Percentiles rank a stretch among this genome's conserved stretches.
Evolutionary conservation across 257 asterid species (phyloP).

Genomic region (Fraxinus anomala): DNA sequence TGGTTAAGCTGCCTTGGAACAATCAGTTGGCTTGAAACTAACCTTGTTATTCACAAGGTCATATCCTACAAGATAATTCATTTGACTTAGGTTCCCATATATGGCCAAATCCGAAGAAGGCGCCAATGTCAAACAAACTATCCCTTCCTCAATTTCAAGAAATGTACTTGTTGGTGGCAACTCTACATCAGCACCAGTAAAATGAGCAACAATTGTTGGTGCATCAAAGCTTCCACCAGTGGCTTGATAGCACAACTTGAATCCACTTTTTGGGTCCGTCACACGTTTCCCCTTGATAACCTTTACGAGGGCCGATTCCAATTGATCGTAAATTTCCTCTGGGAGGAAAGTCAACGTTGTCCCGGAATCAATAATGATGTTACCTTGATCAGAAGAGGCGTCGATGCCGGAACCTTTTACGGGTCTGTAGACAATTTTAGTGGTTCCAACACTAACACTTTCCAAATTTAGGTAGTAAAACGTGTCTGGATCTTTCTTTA

Average conservation of each 20-base stretch:
- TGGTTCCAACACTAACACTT: conserved; percentile 39
- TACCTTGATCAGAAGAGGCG: conserved; percentile 17
- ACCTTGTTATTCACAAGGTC: conserved; percentile 43
- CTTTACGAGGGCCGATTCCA: conserved; percentile 26
- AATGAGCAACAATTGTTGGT: conserved; percentile 44
- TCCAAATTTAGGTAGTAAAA: conserved; percentile 50
- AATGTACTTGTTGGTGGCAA: conserved; percentile 37
- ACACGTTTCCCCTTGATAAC: conserved; percentile 21
- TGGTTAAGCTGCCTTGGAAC: conserved; percentile 30
- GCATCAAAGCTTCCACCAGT: not conserved
- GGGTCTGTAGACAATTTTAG: not conserved
- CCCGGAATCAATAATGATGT: conserved; percentile 68
- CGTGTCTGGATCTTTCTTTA: conserved; percentile 30
- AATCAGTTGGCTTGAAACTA: conserved; percentile 44
- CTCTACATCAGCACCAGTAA: conserved; percentile 47
- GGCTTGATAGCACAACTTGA: conserved; percentile 39
- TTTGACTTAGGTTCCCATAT: conserved; percentile 53
- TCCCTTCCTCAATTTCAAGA: conserved; percentile 36
- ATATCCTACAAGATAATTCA: conserved; percentile 49
- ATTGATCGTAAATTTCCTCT: conserved; percentile 8
- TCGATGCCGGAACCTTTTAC: not conserved
- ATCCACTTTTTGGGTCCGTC: conserved; percentile 5
- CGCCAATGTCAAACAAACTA: conserved; percentile 41
- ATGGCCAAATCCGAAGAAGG: conserved; percentile 34
- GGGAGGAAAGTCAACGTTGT: conserved; percentile 54